Evolutionary conservation across 805 yeast species (phyloP).

Genomic region (Sugiyamaella valdiviana): DNA sequence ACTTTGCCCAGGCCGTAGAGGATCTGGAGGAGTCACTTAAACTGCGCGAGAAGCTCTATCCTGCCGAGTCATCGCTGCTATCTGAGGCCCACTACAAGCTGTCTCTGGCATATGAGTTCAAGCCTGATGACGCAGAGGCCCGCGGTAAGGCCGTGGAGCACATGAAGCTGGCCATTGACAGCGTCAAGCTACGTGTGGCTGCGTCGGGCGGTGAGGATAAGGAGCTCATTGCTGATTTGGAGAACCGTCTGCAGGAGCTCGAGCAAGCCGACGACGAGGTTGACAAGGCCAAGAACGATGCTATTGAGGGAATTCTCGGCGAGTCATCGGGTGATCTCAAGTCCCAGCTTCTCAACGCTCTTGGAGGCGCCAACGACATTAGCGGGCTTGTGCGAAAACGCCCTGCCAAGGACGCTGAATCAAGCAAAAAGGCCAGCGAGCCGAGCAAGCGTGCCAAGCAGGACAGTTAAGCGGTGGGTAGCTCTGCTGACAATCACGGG

Average conservation of each 20-base stretch:
- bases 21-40: constrained; percentile 59
- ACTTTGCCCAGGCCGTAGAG: constrained; percentile 67
- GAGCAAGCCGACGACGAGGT: constrained; percentile 10
- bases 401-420: neutral
- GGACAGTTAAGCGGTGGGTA: neutral
- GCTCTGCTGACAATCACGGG: no score
- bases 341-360: constrained; percentile 12
- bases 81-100: constrained; percentile 79
- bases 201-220: constrained; percentile 36
- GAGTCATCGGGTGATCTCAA: constrained; percentile 6
- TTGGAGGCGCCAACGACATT: constrained; percentile 27
- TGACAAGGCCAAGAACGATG: constrained; percentile 13
- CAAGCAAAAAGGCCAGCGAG: constrained; percentile 1
- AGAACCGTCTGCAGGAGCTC: constrained; percentile 26
- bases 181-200: constrained; percentile 39
- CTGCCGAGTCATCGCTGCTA: constrained; percentile 47
- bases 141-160: constrained; percentile 49
- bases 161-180: constrained; percentile 46
- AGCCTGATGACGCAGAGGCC: constrained; percentile 45
- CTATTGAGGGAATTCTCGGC: constrained; percentile 21
- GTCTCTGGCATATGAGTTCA: constrained; percentile 71
- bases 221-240: constrained; percentile 29
- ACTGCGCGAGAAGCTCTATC: constrained; percentile 48
- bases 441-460: neutral
- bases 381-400: constrained; percentile 25